Evolutionary conservation across 2,329 filamentous ascomycete species (phyloP).

Genomic region (Ophiostoma pallidulum): DNA sequence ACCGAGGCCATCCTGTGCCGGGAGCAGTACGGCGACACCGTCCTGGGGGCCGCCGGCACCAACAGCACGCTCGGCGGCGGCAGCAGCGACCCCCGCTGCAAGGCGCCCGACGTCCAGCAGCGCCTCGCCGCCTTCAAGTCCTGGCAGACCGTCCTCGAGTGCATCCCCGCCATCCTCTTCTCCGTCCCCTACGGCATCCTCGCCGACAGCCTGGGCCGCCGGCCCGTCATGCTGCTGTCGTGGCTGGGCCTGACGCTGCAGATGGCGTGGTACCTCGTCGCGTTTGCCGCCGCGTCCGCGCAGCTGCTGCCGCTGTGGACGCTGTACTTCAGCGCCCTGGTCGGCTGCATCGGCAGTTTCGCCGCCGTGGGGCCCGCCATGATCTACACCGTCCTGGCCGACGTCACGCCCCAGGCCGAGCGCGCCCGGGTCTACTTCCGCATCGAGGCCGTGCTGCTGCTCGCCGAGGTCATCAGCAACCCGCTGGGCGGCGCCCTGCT

Average conservation of each 20-base stretch:
- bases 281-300: slow-evolving; percentile 23
- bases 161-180: slow-evolving; percentile 32
- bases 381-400: slow-evolving; percentile 36
- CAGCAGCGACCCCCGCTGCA: slow-evolving; percentile 37
- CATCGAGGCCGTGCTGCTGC: slow-evolving; percentile 28
- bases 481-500: slow-evolving; percentile 34
- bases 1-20: slow-evolving; percentile 47
- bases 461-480: slow-evolving; percentile 30
- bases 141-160: slow-evolving; percentile 35
- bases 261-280: slow-evolving; percentile 16
- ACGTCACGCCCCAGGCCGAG: slow-evolving; percentile 29
- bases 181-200: slow-evolving; percentile 39
- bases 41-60: slow-evolving; percentile 25
- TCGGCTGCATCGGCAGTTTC: slow-evolving; percentile 34
- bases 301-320: slow-evolving; percentile 32
- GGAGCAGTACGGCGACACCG: slow-evolving; percentile 30
- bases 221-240: slow-evolving; percentile 30
- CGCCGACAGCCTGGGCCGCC: slow-evolving; percentile 37
- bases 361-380: slow-evolving; percentile 31
- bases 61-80: too few relatives aligned
- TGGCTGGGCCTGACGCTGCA: slow-evolving; percentile 17
- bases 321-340: slow-evolving; percentile 25
- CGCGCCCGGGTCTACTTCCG: slow-evolving; percentile 33
- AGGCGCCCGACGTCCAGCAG: slow-evolving; percentile 38
- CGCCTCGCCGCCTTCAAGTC: slow-evolving; percentile 43